A percentile compares a stretch with the other conserved stretches of the same genome.
Evolutionary conservation across 495 filamentous ascomycete species (phyloP).

Genomic region (Podospora bellae-mahoneyi): DNA sequence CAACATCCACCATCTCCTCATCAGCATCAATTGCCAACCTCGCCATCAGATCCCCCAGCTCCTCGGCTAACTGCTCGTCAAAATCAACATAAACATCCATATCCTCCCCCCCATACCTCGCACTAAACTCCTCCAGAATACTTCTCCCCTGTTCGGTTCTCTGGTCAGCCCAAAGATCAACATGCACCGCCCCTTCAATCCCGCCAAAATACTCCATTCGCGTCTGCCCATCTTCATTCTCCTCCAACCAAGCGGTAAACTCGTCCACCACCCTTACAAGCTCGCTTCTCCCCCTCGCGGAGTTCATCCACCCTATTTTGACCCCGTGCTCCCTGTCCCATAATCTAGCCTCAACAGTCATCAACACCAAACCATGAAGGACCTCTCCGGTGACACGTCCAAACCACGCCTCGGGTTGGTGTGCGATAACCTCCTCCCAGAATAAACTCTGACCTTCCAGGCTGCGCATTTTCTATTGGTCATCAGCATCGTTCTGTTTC

Average conservation of each 20-base stretch:
- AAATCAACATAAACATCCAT: neutral
- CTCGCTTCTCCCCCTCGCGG: neutral
- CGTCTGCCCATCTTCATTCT: neutral
- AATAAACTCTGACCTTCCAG: neutral
- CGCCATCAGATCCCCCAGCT: slow-evolving; percentile 5
- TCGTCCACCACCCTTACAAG: neutral
- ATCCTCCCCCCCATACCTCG: neutral
- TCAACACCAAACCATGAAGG: neutral
- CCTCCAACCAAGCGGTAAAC: neutral
- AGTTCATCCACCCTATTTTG: neutral
- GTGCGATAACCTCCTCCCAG: neutral
- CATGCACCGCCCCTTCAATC: slow-evolving; percentile 6
- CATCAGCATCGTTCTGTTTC: neutral
- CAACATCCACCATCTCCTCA: slow-evolving; percentile 12
- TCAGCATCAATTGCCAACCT: slow-evolving; percentile 8
- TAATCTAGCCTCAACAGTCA: neutral
- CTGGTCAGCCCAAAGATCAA: neutral
- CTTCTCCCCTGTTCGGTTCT: neutral
- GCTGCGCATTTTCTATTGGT: neutral
- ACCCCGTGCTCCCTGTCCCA: slow-evolving; percentile 2
- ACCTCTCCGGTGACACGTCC: neutral
- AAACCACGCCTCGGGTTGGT: neutral
- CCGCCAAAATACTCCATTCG: neutral
- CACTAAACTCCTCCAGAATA: neutral
- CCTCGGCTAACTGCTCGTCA: neutral